Evolutionary conservation across 306 rosid genomes (phyloP).

Genomic region (Acacia acuminata): DNA sequence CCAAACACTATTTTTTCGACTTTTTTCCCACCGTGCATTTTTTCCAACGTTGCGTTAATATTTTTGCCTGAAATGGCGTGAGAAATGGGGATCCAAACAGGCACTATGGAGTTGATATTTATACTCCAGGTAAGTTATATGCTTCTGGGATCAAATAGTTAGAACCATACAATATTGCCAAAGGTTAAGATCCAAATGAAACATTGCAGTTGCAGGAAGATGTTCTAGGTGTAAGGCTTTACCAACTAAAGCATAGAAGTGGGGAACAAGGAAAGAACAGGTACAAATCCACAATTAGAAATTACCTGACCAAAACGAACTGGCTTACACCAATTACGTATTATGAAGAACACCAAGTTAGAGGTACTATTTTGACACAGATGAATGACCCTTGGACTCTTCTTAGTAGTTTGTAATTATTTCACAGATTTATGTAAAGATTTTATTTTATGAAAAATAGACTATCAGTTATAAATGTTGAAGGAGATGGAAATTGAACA

Average conservation of each 20-base stretch:
- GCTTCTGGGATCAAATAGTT: neutral
- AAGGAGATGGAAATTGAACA: neutral
- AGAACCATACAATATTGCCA: neutral
- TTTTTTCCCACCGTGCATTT: too few relatives aligned
- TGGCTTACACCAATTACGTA: neutral
- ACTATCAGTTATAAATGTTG: neutral
- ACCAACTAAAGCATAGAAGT: neutral
- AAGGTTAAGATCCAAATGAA: slow-evolving; percentile 2
- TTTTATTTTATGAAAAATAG: neutral
- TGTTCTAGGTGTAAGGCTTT: neutral
- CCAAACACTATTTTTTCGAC: too few relatives aligned
- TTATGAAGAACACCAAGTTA: neutral
- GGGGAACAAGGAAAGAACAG: neutral
- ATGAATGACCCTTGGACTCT: neutral
- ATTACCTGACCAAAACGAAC: neutral
- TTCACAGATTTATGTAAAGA: neutral
- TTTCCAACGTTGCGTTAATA: too few relatives aligned
- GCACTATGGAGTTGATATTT: slow-evolving; percentile 1
- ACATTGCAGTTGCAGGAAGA: neutral
- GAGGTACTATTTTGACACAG: neutral
- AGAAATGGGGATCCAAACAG: too few relatives aligned
- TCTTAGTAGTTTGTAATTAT: neutral
- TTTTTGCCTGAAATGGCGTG: too few relatives aligned
- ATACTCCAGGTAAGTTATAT: neutral
- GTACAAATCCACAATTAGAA: neutral